phyloP scores from a whole-genome alignment of 1,284 basidiomycete species.

The Flammula alnicola region DNA sequence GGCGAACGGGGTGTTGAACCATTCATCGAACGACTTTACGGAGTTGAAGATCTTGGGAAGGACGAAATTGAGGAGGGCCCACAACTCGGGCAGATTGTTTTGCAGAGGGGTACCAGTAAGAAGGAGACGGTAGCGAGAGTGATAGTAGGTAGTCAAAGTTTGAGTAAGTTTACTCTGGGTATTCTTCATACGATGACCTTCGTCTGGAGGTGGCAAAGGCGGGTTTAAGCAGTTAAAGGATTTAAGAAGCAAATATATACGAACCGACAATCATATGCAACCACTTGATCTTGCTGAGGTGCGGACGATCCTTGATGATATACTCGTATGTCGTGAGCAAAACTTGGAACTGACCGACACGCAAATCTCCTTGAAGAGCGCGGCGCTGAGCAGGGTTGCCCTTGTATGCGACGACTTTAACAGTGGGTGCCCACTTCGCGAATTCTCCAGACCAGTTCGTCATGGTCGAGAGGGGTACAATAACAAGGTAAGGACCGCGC shows the following conservation, averaged over 20 bases:
- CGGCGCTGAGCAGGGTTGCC: conserved; percentile 88
- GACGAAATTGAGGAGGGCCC: conserved; percentile 98
- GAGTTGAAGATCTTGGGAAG: conserved; percentile 99
- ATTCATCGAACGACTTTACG: conserved; percentile 99
- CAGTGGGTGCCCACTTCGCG: conserved; percentile 93
- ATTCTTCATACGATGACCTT: conserved; percentile 99
- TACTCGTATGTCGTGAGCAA: conserved; percentile 98
- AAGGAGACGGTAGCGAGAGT: conserved; percentile 93
- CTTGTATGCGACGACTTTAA: conserved; percentile 90
- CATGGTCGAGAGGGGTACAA: conserved; percentile 97
- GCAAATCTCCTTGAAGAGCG: conserved; percentile 74
- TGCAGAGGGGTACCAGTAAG: conserved; percentile 98
- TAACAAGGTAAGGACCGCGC: conserved; percentile 95
- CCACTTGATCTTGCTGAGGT: conserved; percentile 95
- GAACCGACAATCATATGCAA: conserved; percentile 96
- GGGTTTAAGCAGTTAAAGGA: not conserved
- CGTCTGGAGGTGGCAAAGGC: conserved; percentile 56
- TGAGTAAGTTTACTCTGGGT: conserved; percentile 94
- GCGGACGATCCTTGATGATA: conserved; percentile 96
- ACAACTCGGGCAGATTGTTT: conserved; percentile 98
- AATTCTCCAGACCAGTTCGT: conserved; percentile 99
- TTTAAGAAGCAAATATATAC: conserved; percentile 26
- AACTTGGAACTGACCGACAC: conserved; percentile 90
- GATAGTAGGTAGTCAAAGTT: conserved; percentile 93
- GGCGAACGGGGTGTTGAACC: conserved; percentile 99